Evolutionary conservation across 768 basidiomycete genomes (phyloP).

Genomic region (Coprinopsis marcescibilis): DNA sequence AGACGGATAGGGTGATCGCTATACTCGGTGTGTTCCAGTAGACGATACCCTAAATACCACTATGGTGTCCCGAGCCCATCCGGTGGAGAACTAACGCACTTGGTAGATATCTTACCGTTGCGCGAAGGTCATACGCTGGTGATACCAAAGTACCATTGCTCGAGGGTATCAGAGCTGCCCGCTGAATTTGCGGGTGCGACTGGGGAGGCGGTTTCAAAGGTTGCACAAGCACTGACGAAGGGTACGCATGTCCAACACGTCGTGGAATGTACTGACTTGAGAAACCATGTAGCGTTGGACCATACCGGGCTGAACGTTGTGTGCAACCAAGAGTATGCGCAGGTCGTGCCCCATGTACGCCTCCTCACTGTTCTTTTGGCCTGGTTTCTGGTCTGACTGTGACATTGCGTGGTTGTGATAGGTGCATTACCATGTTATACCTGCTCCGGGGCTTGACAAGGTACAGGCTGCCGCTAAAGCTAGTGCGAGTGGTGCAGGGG

Average conservation of each 20-base stretch:
- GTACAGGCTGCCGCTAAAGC: conserved; percentile 7
- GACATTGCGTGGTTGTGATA: conserved; percentile 19
- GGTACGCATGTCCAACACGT: too few species aligned
- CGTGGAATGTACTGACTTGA: not conserved
- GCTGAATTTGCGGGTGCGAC: conserved; percentile 50
- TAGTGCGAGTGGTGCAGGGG: conserved; percentile 16
- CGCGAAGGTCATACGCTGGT: conserved; percentile 64
- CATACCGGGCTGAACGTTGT: conserved; percentile 72
- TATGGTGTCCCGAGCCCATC: too few species aligned
- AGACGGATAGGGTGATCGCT: conserved; percentile 57
- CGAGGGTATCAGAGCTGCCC: conserved; percentile 61
- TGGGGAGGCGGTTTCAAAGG: conserved; percentile 54
- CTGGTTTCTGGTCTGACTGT: not conserved
- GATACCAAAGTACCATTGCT: conserved; percentile 59
- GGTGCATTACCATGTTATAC: conserved; percentile 78
- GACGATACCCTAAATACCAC: too few species aligned
- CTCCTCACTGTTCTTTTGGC: not conserved
- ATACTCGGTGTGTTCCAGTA: conserved; percentile 45
- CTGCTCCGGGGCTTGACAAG: conserved; percentile 45
- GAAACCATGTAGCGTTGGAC: conserved; percentile 38
- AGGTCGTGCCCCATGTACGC: conserved; percentile 70
- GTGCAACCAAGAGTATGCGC: conserved; percentile 78
- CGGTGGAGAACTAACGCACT: not conserved
- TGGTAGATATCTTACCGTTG: conserved; percentile 60
- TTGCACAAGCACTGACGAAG: conserved; percentile 57